A percentile compares a stretch with the other conserved stretches of the same genome.
Evolutionary conservation across 2,329 filamentous ascomycete genomes (phyloP).

Genomic region (Penicillium freii): DNA sequence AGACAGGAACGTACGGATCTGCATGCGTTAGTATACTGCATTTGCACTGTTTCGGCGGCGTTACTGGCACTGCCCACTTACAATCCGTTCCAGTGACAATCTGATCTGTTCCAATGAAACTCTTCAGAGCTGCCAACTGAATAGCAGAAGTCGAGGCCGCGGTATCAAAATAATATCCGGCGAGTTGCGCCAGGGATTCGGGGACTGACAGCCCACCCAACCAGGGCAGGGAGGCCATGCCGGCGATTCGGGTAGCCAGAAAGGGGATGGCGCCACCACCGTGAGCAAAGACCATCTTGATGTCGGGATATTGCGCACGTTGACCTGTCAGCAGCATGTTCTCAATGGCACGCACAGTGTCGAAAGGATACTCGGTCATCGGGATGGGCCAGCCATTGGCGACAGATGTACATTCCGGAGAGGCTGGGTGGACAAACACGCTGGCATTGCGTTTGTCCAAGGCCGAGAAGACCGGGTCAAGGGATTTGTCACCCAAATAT

Average conservation of each 20-base stretch:
- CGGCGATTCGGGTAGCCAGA: conserved; percentile 23
- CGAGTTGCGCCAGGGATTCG: conserved; percentile 20
- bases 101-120: conserved; percentile 19
- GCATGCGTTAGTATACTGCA: not conserved
- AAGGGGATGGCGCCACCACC: conserved; percentile 26
- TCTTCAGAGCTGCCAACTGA: conserved; percentile 26
- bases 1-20: conserved; percentile 24
- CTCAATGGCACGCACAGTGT: conserved; percentile 25
- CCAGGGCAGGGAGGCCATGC: conserved; percentile 17
- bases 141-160: conserved; percentile 23
- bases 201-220: conserved; percentile 18
- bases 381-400: conserved; percentile 12
- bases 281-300: conserved; percentile 27
- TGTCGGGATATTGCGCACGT: conserved; percentile 17
- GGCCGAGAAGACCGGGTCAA: conserved; percentile 6
- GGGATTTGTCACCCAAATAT: not conserved
- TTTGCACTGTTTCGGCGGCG: not conserved
- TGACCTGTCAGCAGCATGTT: conserved; percentile 23
- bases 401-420: conserved; percentile 8
- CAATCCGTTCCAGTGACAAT: conserved; percentile 30
- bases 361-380: conserved; percentile 29
- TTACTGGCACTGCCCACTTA: conserved; percentile 6
- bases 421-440: conserved; percentile 8
- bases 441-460: conserved; percentile 1
- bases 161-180: conserved; percentile 19